phyloP scores from a whole-genome alignment of 108 stramenopile genomes.

The Nitzschia sp. region DNA sequence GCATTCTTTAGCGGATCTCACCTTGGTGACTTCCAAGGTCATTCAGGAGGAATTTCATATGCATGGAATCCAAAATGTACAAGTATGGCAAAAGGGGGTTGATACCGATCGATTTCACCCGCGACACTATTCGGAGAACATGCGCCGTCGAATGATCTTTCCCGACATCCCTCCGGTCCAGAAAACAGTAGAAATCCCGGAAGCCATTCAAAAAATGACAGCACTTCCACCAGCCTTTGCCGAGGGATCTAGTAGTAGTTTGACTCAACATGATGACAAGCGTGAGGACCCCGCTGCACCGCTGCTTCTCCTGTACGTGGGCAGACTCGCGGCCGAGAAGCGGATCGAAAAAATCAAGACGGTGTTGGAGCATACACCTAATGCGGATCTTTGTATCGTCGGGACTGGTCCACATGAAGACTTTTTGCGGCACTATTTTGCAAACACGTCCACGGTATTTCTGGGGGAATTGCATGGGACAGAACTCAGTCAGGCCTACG shows the following conservation, averaged over 20 bases:
- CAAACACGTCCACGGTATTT: constrained; percentile 55
- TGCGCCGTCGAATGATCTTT: constrained; percentile 61
- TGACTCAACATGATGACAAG: not conserved
- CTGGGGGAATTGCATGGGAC: constrained; percentile 48
- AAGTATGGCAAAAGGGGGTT: constrained; percentile 85
- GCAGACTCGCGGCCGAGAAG: constrained; percentile 86
- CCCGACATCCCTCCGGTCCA: constrained; percentile 34
- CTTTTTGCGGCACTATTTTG: constrained; percentile 30
- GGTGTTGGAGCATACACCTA: constrained; percentile 44
- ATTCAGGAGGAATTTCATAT: constrained; percentile 53
- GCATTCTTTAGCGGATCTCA: constrained; percentile 56
- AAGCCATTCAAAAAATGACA: too few species aligned
- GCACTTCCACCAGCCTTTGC: not conserved
- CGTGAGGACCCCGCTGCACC: constrained; percentile 26
- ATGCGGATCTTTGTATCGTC: constrained; percentile 53
- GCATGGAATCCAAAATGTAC: constrained; percentile 33
- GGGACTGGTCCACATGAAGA: constrained; percentile 62
- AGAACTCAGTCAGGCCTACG: constrained; percentile 55
- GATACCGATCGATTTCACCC: constrained; percentile 84
- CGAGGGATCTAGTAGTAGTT: not conserved
- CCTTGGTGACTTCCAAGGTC: constrained; percentile 72
- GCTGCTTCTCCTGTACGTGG: constrained; percentile 86
- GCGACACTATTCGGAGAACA: constrained; percentile 38
- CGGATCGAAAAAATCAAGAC: constrained; percentile 60
- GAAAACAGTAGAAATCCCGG: too few species aligned